Evolutionary conservation across 2,329 filamentous ascomycete species (phyloP), one percentile per base, ranked within the genome.

Genomic region (Aschersonia sp.): DNA sequence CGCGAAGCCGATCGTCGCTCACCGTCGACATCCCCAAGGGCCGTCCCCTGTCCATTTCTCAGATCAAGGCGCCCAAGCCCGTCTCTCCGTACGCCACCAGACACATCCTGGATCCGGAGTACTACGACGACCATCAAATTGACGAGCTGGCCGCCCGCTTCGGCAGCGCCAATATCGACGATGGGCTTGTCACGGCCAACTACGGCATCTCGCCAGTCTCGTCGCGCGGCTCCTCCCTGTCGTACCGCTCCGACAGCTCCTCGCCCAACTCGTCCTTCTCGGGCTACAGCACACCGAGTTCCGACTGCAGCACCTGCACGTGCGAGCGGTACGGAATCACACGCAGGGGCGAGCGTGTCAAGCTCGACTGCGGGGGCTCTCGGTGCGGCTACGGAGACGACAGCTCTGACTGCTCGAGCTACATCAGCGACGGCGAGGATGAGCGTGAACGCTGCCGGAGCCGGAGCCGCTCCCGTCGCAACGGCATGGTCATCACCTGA

Each of bases 241-340:
- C 79, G 54, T 79, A 77, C 69, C 76, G 77, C 68, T 87, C 81
- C 58, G 83, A 83, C 74, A 83, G 78, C 68, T 85, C 81, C 51
- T 82, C 78, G 52, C 80, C 83, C 59, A 84, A 71, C 68, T 89
- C 81, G 39, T 83, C 79, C 51, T 73, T 84, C 56, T 82, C 83
- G 48, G 84, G 82, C 57, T 89, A 87, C 66, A 87, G 86, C 73
- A 85, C 81, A 52, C 84, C 84, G 53, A 75, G 75, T 67, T 87
- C 84, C 46, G 85, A 84, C 60, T 81, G 79, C 68, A 82, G 76
- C 60, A 77, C 76, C 64, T 97, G 92, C 79, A 88, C 83, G 54
- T 97, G 90, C 71, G 87, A 96, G 68, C 86, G 89, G 70, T 96
- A 92, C 72, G 90, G 89, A 58, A 94, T 97, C 73, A 96, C 89